Evolutionary conservation across 305 asterid genomes (phyloP).

Genomic region (Fraxinus sp.): DNA sequence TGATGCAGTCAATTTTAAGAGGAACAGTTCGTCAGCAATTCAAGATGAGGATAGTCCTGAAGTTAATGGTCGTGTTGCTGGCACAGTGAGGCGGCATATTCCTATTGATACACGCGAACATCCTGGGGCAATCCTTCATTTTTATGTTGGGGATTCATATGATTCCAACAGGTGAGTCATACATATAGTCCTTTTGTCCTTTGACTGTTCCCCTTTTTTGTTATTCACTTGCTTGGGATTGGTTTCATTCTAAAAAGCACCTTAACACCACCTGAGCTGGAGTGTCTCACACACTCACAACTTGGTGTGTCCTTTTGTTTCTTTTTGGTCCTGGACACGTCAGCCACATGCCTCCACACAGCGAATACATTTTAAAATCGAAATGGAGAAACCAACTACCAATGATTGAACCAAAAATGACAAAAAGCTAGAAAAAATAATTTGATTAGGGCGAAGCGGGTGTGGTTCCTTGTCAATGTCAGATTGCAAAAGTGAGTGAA

Average conservation of each 20-base stretch:
- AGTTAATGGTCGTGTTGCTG: constrained; percentile 86
- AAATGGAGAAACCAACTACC: background rate
- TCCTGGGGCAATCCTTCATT: constrained; percentile 90
- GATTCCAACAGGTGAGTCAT: constrained; percentile 69
- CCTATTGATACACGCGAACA: constrained; percentile 91
- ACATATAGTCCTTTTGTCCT: constrained; percentile 1
- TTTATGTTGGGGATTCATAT: constrained; percentile 84
- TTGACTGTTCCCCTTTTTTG: constrained; percentile 4
- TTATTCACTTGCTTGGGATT: constrained; percentile 1
- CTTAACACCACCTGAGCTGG: background rate
- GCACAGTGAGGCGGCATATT: constrained; percentile 88
- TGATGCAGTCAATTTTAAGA: constrained; percentile 63
- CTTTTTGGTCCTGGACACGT: background rate
- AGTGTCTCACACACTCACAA: background rate
- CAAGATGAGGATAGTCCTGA: constrained; percentile 76
- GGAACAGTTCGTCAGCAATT: constrained; percentile 49
- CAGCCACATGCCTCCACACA: background rate
- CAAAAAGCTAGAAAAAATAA: background rate
- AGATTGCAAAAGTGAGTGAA: too few relatives aligned
- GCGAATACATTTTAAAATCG: background rate
- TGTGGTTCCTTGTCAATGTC: background rate
- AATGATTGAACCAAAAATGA: background rate
- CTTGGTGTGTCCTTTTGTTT: background rate
- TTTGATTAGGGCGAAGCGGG: background rate
- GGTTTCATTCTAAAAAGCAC: background rate